Evolutionary conservation across 805 yeast genomes (phyloP).

Genomic region (Ogataea populi-albae): DNA sequence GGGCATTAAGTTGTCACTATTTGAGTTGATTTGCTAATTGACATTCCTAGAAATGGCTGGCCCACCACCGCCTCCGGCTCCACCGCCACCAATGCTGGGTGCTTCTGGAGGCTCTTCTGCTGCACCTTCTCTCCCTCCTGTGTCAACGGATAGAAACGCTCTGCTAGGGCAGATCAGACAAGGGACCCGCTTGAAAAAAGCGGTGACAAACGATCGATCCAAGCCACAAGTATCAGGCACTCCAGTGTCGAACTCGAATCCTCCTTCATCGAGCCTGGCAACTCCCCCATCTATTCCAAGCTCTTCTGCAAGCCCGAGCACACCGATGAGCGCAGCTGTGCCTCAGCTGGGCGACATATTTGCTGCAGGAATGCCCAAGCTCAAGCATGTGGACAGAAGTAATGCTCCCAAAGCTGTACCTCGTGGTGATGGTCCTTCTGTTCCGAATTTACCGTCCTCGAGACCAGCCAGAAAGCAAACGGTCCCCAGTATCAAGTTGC

Average conservation of each 20-base stretch:
- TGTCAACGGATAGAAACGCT: constrained; percentile 45
- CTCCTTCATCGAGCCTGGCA: constrained; percentile 15
- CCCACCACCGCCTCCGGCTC: constrained; percentile 61
- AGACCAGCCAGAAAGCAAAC: constrained; percentile 9
- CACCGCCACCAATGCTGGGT: constrained; percentile 39
- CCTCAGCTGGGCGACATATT: constrained; percentile 65
- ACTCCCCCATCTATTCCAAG: constrained; percentile 29
- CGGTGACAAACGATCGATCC: constrained; percentile 65
- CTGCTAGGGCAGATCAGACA: constrained; percentile 81
- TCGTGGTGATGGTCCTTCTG: too few relatives aligned
- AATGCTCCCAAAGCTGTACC: constrained; percentile 19
- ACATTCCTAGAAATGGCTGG: constrained; percentile 37
- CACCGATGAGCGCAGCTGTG: constrained; percentile 32
- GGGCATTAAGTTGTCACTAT: too few relatives aligned
- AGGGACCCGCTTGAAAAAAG: constrained; percentile 58
- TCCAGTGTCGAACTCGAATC: constrained; percentile 15
- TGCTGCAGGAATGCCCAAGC: constrained; percentile 79
- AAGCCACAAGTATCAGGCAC: constrained; percentile 50
- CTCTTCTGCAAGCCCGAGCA: constrained; percentile 17
- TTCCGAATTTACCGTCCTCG: constrained; percentile 13
- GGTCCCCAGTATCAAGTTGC: constrained; percentile 1
- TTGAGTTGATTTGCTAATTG: too few relatives aligned
- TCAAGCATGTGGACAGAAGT: constrained; percentile 41
- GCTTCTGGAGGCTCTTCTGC: constrained; percentile 14
- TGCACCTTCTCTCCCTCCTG: constrained; percentile 28